Base-by-base conservation (phyloP, 2,329 filamentous ascomycete genomes). In the Amauroascus niger region DNA sequence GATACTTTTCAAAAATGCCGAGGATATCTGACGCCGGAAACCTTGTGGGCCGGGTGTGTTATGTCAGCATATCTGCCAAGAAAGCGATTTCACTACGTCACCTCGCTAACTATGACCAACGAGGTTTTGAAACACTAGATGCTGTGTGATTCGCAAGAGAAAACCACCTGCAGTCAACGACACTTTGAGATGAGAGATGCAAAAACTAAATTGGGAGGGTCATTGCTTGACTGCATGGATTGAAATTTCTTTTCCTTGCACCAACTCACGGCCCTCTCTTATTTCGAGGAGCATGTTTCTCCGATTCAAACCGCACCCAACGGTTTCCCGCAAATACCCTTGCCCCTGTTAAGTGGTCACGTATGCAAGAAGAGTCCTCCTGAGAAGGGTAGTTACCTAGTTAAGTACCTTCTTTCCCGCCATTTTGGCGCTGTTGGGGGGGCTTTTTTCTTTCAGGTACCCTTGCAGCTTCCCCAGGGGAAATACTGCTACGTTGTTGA, bases 261-360 rank as follows among this genome's bases (percentile, higher is more conserved):
- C 9, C 18, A 18, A 7, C 20, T 30, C 41, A 45, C 16, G 14
- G 44, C 20, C 16, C 24, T 16, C 22, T 48, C 9, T 48, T 35
- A n/a, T 6, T 48, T 35, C 3, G 16, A 28, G 22, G 24, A 46
- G 6, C n/a, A 32, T 45, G 41, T 33, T 44, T 44, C 49, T 51
- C 49, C 49, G 49, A 20, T 14, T 51, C 8, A 39, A 51, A 51
- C 49, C 49, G 49, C 49, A 26, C 26, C 18, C 28, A 22, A 49
- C 33, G 20, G 14, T 16, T 5, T 49, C 9, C 46, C 46, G 46
- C 33, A 26, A 28, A 26, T 49, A 49, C 16, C 46, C 46, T 49
- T 51, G 40, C 37, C 49, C 49, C 49, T 51, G 39, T 44, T 26
- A 24, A n/a, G n/a, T n/a, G n/a, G n/a, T n/a, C n/a, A n/a, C n/a